Percentiles rank a stretch among this genome's conserved stretches.
These are phyloP conservation scores for Cryptosporidium andersoni DNA, from an alignment of 169 alveolate genomes.

Conservation along the genomic window DNA sequence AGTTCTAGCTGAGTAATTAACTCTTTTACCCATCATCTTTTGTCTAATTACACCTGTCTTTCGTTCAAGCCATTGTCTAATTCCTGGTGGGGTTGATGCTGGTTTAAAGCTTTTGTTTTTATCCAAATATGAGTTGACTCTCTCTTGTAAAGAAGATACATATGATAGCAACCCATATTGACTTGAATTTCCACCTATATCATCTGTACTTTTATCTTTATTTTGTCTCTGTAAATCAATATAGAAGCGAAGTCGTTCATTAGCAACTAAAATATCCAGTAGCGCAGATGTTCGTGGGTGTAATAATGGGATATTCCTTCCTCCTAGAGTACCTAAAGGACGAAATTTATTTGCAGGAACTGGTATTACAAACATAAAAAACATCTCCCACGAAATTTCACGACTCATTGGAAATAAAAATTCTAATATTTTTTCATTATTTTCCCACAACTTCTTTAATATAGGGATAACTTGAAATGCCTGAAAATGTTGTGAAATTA, in stretches of 20 bases:
- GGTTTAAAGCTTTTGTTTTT: slow-evolving; percentile 78
- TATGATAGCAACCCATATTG: slow-evolving; percentile 51
- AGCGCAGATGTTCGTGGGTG: slow-evolving; percentile 78
- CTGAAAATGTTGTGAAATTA: slow-evolving; percentile 79
- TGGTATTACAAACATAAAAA: slow-evolving; percentile 82
- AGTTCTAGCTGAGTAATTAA: slow-evolving; percentile 97
- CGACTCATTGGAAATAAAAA: slow-evolving; percentile 80
- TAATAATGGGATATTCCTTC: slow-evolving; percentile 72
- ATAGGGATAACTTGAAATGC: slow-evolving; percentile 84
- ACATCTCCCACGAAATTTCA: slow-evolving; percentile 75
- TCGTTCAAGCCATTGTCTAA: slow-evolving; percentile 93
- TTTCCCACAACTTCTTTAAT: slow-evolving; percentile 77
- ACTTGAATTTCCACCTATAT: slow-evolving; percentile 73
- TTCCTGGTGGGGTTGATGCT: slow-evolving; percentile 84
- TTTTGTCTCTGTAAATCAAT: slow-evolving; percentile 58
- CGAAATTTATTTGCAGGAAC: slow-evolving; percentile 83
- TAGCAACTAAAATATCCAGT: slow-evolving; percentile 79
- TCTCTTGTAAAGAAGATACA: slow-evolving; percentile 68
- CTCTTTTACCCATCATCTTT: slow-evolving; percentile 99
- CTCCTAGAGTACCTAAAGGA: slow-evolving; percentile 73
- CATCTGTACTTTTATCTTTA: slow-evolving; percentile 74
- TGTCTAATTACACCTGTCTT: slow-evolving; percentile 96
- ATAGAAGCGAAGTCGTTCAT: slow-evolving; percentile 36
- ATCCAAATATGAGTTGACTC: slow-evolving; percentile 62
- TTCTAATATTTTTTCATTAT: slow-evolving; percentile 77